Evolutionary conservation across 805 yeast genomes (phyloP).

Genomic region (Candida ipomoeae): DNA sequence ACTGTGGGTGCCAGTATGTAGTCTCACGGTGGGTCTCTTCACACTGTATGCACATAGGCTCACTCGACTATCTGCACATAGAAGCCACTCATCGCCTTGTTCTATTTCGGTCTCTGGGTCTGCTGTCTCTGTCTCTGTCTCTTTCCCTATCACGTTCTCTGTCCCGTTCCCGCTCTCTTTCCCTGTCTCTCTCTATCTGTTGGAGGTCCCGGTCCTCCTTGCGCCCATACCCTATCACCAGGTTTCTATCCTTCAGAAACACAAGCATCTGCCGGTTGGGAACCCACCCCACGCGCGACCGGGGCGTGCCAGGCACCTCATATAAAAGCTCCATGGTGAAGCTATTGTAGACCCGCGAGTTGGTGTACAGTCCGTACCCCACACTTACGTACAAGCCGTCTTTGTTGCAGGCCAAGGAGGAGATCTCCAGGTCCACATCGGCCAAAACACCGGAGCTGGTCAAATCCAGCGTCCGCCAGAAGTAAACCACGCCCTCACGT

Average conservation of each 20-base stretch:
- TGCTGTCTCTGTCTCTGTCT: background rate
- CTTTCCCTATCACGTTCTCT: background rate
- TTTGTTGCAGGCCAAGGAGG: slow-evolving; percentile 34
- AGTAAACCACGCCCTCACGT: slow-evolving; percentile 51
- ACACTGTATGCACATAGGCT: no score
- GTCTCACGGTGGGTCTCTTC: no score
- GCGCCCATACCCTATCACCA: slow-evolving; percentile 18
- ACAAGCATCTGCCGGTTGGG: slow-evolving; percentile 32
- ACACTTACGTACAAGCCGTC: slow-evolving; percentile 47
- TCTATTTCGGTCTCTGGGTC: background rate
- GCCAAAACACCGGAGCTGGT: slow-evolving; percentile 34
- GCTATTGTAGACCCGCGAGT: slow-evolving; percentile 37
- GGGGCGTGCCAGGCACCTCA: slow-evolving; percentile 19
- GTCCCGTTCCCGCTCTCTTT: background rate
- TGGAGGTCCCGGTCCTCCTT: background rate
- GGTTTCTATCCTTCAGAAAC: slow-evolving; percentile 29
- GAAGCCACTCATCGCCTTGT: background rate
- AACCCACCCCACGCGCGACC: slow-evolving; percentile 27
- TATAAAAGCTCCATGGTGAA: slow-evolving; percentile 25
- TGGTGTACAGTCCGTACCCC: slow-evolving; percentile 40
- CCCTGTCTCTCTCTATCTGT: background rate
- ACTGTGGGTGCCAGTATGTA: no score
- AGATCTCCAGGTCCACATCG: slow-evolving; percentile 41
- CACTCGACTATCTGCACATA: background rate
- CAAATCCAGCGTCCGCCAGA: slow-evolving; percentile 45